These are phyloP conservation scores for Curvularia verruculosa DNA, from an alignment of 2,329 filamentous ascomycete genomes.

Conservation along the genomic window DNA sequence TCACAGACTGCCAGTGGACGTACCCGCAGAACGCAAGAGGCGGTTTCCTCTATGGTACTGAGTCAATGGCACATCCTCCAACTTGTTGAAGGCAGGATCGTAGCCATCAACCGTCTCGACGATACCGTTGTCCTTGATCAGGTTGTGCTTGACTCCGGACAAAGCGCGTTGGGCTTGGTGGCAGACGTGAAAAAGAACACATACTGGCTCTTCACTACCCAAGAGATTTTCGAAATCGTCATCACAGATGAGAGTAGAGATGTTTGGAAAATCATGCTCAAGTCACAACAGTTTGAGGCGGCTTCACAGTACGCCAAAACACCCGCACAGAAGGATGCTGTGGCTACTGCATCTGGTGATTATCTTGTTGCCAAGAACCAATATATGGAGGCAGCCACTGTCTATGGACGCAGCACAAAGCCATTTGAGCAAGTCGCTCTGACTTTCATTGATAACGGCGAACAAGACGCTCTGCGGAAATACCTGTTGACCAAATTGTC, in stretches of 20 bases:
- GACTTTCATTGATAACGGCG: conserved; percentile 84
- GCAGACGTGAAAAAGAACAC: conserved; percentile 94
- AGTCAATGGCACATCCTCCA: conserved; percentile 93
- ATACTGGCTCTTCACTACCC: conserved; percentile 91
- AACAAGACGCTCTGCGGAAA: conserved; percentile 87
- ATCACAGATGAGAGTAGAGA: conserved; percentile 89
- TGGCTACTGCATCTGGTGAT: conserved; percentile 91
- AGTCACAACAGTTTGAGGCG: conserved; percentile 83
- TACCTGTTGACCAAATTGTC: conserved; percentile 86
- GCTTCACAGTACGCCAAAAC: conserved; percentile 86
- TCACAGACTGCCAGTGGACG: conserved; percentile 69
- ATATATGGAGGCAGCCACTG: conserved; percentile 81
- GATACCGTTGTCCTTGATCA: conserved; percentile 88
- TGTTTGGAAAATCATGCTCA: conserved; percentile 92
- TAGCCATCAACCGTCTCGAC: conserved; percentile 86
- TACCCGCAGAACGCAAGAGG: conserved; percentile 70
- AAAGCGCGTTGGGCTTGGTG: conserved; percentile 81
- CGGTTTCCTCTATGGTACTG: conserved; percentile 78
- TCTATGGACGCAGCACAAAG: conserved; percentile 96
- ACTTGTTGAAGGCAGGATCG: conserved; percentile 79
- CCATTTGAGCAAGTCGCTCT: conserved; percentile 95
- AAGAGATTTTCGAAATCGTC: conserved; percentile 93
- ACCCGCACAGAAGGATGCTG: conserved; percentile 81
- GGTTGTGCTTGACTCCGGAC: conserved; percentile 77
- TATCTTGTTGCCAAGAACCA: conserved; percentile 81